Conservation (phyloP, 1,284 basidiomycete genomes). For the Sporisorium scitamineum region DNA sequence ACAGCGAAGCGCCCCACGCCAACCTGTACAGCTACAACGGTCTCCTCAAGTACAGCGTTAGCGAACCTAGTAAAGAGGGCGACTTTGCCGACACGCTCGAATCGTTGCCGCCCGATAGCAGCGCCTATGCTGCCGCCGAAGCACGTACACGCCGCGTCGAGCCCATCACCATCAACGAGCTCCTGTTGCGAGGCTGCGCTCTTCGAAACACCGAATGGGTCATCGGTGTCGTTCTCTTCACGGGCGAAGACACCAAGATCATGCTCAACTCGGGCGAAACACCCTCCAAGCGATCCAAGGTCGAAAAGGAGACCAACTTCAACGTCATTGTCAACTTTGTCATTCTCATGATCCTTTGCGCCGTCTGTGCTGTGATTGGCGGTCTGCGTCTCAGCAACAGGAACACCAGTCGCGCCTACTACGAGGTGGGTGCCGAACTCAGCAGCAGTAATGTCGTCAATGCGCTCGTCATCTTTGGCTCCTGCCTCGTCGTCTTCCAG, state of each 20-base stretch:
- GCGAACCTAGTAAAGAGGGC: conserved; percentile 49
- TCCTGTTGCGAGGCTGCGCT: conserved; percentile 89
- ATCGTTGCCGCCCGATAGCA: conserved; percentile 40
- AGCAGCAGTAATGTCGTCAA: conserved; percentile 76
- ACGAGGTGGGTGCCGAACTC: conserved; percentile 66
- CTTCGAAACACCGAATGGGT: conserved; percentile 95
- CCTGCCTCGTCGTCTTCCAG: conserved; percentile 87
- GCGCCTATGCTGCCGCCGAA: conserved; percentile 52
- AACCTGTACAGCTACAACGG: conserved; percentile 93
- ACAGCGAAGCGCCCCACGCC: conserved; percentile 92
- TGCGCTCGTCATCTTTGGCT: conserved; percentile 84
- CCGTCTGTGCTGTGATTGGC: conserved; percentile 78
- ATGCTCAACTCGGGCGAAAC: conserved; percentile 91
- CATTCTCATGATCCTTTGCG: conserved; percentile 83
- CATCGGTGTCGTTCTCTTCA: conserved; percentile 92
- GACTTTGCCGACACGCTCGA: conserved; percentile 35
- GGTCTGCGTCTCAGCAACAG: conserved; percentile 78
- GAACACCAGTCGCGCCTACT: conserved; percentile 80
- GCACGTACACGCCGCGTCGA: conserved; percentile 68
- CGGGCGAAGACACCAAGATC: conserved; percentile 95
- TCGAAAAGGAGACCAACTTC: conserved; percentile 98
- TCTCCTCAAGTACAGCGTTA: conserved; percentile 77
- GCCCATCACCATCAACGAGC: conserved; percentile 85
- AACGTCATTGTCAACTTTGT: conserved; percentile 95
- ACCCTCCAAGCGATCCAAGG: conserved; percentile 88